Conservation (phyloP, 1,139 yeast species). For the Suhomyces taliae region DNA sequence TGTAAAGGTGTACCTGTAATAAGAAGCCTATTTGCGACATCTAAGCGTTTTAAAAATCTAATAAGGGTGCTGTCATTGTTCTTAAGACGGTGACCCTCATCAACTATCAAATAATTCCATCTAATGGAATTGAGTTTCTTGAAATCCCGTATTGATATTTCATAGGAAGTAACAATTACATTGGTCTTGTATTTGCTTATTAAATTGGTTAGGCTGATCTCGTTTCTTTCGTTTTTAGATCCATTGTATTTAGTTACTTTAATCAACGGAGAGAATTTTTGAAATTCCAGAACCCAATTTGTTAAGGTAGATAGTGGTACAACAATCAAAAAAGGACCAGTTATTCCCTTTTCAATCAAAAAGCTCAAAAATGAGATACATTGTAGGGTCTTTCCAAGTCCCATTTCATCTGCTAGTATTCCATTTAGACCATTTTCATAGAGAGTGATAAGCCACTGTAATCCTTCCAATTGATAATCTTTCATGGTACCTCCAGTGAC, state of each 20-base stretch:
- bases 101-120: slow-evolving; percentile 91
- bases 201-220: slow-evolving; percentile 25
- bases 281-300: slow-evolving; percentile 78
- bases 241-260: slow-evolving; percentile 70
- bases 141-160: slow-evolving; percentile 70
- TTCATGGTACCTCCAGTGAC: slow-evolving; percentile 70
- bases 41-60: slow-evolving; percentile 63
- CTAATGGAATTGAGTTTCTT: slow-evolving; percentile 46
- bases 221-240: slow-evolving; percentile 51
- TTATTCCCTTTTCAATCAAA: slow-evolving; percentile 73
- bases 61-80: slow-evolving; percentile 78
- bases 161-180: slow-evolving; percentile 80
- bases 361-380: slow-evolving; percentile 77
- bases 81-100: slow-evolving; percentile 91
- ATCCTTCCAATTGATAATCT: slow-evolving; percentile 84
- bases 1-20: slow-evolving; percentile 94
- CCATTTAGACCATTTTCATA: slow-evolving; percentile 95
- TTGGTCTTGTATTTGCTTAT: slow-evolving; percentile 18
- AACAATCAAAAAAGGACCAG: slow-evolving; percentile 83
- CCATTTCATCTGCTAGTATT: slow-evolving; percentile 96
- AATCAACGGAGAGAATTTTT: slow-evolving; percentile 70
- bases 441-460: slow-evolving; percentile 84
- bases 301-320: slow-evolving; percentile 87
- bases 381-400: slow-evolving; percentile 89
- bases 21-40: slow-evolving; percentile 67